These are phyloP conservation scores for Maudiozyma serrabonitensis DNA, from an alignment of 805 yeast genomes.

Conservation along the genomic window DNA sequence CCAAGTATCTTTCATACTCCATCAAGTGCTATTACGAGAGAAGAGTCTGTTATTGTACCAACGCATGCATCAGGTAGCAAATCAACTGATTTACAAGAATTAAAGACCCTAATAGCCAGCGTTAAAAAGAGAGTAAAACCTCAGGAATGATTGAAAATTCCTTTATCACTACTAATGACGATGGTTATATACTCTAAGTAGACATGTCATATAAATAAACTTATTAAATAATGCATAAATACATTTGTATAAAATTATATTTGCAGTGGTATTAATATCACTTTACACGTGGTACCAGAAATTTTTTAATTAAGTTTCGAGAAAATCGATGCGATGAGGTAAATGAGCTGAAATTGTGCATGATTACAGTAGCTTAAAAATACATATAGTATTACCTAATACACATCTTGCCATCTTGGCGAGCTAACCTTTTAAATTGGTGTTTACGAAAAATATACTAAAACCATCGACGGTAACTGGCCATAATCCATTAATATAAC, in stretches of 20 bases:
- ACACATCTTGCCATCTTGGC: too few species aligned
- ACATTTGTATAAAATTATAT: too few species aligned
- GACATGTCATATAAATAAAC: too few species aligned
- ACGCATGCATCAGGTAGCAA: background rate
- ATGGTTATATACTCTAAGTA: background rate
- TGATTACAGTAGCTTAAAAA: background rate
- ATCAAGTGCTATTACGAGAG: conserved; percentile 4
- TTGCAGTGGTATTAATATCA: too few species aligned
- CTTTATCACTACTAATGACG: background rate
- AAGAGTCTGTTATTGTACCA: background rate
- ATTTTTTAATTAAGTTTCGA: background rate
- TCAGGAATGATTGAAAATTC: background rate
- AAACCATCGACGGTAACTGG: too few species aligned
- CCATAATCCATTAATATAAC: too few species aligned
- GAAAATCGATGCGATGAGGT: background rate
- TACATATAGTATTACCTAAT: too few species aligned
- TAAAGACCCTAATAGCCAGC: conserved; percentile 21
- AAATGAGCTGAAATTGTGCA: background rate
- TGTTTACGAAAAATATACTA: too few species aligned
- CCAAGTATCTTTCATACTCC: conserved; percentile 12
- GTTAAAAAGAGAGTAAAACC: conserved; percentile 19
- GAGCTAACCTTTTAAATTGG: too few species aligned
- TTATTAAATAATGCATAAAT: too few species aligned
- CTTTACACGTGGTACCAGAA: too few species aligned
- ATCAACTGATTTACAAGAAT: conserved; percentile 13